phyloP scores from a whole-genome alignment of 768 basidiomycete genomes.

The Naganishia randhawae region DNA sequence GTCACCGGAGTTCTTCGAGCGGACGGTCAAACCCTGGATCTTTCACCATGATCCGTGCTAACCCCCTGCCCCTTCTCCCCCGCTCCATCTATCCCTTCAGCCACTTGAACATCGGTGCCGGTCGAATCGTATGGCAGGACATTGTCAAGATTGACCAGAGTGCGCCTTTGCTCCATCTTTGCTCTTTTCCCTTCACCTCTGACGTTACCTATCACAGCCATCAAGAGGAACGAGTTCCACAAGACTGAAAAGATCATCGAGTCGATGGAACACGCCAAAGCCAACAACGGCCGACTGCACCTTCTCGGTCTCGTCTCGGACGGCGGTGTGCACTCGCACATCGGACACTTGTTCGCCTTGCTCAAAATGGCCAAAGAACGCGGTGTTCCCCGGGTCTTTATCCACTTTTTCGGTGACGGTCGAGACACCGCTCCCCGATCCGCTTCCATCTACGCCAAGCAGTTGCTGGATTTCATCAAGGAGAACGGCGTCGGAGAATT shows the following conservation, averaged over 20 bases:
- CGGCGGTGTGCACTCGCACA: slow-evolving; percentile 96
- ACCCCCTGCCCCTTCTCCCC: too few species aligned
- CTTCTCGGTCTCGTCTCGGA: slow-evolving; percentile 90
- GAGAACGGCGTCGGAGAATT: slow-evolving; percentile 67
- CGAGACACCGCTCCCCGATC: slow-evolving; percentile 89
- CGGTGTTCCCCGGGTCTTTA: slow-evolving; percentile 76
- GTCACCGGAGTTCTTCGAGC: slow-evolving; percentile 43
- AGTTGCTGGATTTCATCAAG: slow-evolving; percentile 73
- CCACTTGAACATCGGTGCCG: slow-evolving; percentile 91
- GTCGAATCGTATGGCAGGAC: slow-evolving; percentile 94
- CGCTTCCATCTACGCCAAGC: slow-evolving; percentile 68
- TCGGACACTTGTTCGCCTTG: slow-evolving; percentile 80
- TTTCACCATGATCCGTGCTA: too few species aligned
- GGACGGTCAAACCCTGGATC: too few species aligned
- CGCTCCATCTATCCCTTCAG: too few species aligned
- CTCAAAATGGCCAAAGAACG: slow-evolving; percentile 83
- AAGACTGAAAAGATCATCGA: slow-evolving; percentile 69
- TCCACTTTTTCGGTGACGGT: slow-evolving; percentile 94
- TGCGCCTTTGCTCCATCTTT: slow-evolving; percentile 30
- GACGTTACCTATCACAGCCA: slow-evolving; percentile 51
- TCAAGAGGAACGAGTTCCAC: slow-evolving; percentile 83
- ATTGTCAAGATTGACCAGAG: slow-evolving; percentile 88
- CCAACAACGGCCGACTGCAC: slow-evolving; percentile 77
- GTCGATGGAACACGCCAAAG: slow-evolving; percentile 71
- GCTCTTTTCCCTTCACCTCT: not conserved